These are phyloP conservation scores for Tetradesmus obliquus DNA, from an alignment of 139 green algal species.

Conservation along the genomic window DNA sequence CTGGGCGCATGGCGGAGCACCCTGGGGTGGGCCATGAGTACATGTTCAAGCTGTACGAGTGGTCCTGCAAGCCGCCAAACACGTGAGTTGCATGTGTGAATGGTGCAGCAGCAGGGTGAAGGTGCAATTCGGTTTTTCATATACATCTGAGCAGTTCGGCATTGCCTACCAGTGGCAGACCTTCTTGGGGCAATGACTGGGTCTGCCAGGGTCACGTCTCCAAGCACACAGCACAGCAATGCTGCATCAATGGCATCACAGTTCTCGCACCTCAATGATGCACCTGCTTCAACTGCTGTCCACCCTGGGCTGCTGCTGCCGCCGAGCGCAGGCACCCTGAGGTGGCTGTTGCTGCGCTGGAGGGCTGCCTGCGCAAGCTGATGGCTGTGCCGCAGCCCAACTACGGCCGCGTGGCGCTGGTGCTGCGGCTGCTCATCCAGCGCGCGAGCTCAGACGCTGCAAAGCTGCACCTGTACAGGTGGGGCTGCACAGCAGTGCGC, in stretches of 20 bases:
- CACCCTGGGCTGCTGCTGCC: neutral
- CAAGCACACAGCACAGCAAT: neutral
- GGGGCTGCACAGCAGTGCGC: neutral
- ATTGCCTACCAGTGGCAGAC: too few relatives aligned
- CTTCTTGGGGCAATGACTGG: too few relatives aligned
- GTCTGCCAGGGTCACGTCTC: too few relatives aligned
- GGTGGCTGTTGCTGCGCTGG: neutral
- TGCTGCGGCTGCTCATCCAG: neutral
- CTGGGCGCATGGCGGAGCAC: neutral
- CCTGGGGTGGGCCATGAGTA: neutral
- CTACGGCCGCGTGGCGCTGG: neutral
- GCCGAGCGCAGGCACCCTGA: neutral
- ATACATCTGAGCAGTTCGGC: too few relatives aligned
- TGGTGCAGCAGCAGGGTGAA: too few relatives aligned
- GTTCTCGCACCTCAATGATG: neutral
- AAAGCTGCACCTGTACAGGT: slow-evolving; percentile 39
- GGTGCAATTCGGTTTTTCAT: too few relatives aligned
- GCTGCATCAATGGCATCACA: neutral
- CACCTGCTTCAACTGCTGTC: neutral
- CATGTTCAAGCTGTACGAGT: neutral
- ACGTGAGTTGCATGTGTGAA: neutral
- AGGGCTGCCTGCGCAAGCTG: slow-evolving; percentile 30
- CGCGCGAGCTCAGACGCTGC: neutral
- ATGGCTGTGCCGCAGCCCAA: neutral
- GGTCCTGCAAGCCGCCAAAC: neutral